These are phyloP conservation scores for Westerdykella aurantiaca DNA, from an alignment of 2,329 filamentous ascomycete species.

Conservation along the genomic window DNA sequence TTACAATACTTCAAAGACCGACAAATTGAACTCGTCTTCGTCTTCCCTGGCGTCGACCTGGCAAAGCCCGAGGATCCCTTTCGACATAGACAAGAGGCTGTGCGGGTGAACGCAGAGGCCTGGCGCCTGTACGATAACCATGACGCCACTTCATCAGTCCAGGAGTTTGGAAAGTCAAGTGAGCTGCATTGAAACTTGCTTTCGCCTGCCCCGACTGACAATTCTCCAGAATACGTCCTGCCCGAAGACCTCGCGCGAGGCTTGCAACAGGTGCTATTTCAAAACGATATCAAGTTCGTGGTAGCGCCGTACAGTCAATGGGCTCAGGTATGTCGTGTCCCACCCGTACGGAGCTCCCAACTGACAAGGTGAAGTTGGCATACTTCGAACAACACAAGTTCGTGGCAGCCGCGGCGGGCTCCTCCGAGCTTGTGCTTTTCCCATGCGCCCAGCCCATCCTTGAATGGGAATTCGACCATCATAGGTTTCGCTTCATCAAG, in stretches of 20 bases:
- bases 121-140: conserved; percentile 84
- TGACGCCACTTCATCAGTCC: conserved; percentile 72
- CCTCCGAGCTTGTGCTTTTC: conserved; percentile 79
- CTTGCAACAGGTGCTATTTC: conserved; percentile 67
- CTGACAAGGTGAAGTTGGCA: conserved; percentile 55
- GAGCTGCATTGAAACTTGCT: conserved; percentile 16
- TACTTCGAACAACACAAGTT: conserved; percentile 64
- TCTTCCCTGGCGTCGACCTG: conserved; percentile 84
- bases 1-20: conserved; percentile 65
- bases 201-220: conserved; percentile 8
- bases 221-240: conserved; percentile 51
- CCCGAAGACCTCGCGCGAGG: conserved; percentile 69
- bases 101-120: conserved; percentile 66
- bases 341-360: conserved; percentile 4
- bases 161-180: conserved; percentile 82
- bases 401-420: conserved; percentile 71
- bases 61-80: conserved; percentile 61
- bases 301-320: conserved; percentile 84
- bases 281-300: conserved; percentile 66
- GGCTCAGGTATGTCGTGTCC: conserved; percentile 60
- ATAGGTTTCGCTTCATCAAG: conserved; percentile 57
- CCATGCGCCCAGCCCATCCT: conserved; percentile 72
- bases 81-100: conserved; percentile 55
- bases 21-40: conserved; percentile 73
- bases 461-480: conserved; percentile 61